Conservation (phyloP, 352 stramenopile species). For the Thalassiosira livingstoniorum region DNA sequence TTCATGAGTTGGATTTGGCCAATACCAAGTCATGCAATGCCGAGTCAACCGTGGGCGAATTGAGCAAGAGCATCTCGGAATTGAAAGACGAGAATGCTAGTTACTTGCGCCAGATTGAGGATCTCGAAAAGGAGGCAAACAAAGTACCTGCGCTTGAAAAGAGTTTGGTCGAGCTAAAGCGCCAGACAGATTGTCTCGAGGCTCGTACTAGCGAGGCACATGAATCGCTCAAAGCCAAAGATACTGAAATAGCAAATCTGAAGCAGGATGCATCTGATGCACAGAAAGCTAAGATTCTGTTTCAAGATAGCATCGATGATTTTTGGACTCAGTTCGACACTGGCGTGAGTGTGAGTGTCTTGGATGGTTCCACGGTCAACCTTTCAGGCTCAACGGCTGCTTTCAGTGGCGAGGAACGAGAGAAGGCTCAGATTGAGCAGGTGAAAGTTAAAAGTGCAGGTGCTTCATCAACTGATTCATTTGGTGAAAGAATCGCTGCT, state of each 20-base stretch:
- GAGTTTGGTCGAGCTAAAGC: constrained; percentile 68
- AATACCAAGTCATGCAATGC: constrained; percentile 78
- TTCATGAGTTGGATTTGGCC: constrained; percentile 82
- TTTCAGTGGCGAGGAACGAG: constrained; percentile 47
- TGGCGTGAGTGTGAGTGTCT: constrained; percentile 13
- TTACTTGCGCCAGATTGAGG: constrained; percentile 82
- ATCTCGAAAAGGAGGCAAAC: constrained; percentile 81
- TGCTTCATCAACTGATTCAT: constrained; percentile 14
- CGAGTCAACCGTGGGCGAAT: constrained; percentile 76
- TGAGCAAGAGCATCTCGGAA: constrained; percentile 79
- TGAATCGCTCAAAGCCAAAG: constrained; percentile 55
- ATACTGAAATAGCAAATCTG: constrained; percentile 70
- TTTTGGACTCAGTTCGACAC: constrained; percentile 72
- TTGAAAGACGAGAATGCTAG: constrained; percentile 77
- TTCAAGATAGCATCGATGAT: constrained; percentile 78
- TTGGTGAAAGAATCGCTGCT: constrained; percentile 20
- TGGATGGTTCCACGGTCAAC: constrained; percentile 21
- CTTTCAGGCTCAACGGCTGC: constrained; percentile 24
- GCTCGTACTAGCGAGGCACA: constrained; percentile 52
- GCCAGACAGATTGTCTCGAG: constrained; percentile 64
- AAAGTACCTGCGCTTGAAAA: constrained; percentile 74
- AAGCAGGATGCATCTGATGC: constrained; percentile 69
- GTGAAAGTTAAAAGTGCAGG: constrained; percentile 32
- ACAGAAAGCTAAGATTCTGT: constrained; percentile 81
- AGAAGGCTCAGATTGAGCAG: constrained; percentile 68